These are phyloP conservation scores for Pyropia yezoensis DNA, from an alignment of 23 red algal genomes.

Conservation along the genomic window DNA sequence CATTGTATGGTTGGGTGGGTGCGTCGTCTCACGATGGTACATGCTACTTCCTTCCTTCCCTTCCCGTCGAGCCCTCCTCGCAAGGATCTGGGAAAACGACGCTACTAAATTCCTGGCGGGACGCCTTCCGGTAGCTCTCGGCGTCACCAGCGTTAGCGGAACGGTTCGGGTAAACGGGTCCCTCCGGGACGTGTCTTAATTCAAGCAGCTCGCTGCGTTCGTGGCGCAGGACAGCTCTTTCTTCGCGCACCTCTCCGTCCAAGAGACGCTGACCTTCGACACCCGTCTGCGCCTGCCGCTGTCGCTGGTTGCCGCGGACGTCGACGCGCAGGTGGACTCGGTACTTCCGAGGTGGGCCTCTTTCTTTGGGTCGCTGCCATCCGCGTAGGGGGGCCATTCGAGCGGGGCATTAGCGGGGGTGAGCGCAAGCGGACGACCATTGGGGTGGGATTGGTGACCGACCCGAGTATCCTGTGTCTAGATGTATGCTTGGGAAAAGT, in stretches of 20 bases:
- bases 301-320: constrained; percentile 40
- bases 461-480: constrained; percentile 69
- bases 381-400: constrained; percentile 56
- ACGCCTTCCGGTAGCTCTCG: constrained; percentile 44
- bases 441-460: constrained; percentile 83
- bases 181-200: constrained; percentile 43
- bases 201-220: constrained; percentile 58
- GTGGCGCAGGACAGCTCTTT: constrained; percentile 67
- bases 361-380: constrained; percentile 30
- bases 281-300: constrained; percentile 61
- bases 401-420: constrained; percentile 84
- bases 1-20: too few relatives aligned
- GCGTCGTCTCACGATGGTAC: too few relatives aligned
- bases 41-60: not conserved
- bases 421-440: constrained; percentile 94
- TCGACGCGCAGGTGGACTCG: constrained; percentile 44
- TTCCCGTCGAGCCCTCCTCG: not conserved
- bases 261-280: constrained; percentile 76
- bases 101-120: constrained; percentile 88
- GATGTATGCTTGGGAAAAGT: constrained; percentile 5
- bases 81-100: constrained; percentile 72
- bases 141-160: constrained; percentile 34
- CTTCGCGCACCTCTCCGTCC: constrained; percentile 93
- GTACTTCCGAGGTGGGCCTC: constrained; percentile 73
- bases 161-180: constrained; percentile 80